Evolutionary conservation across 2,329 filamentous ascomycete genomes (phyloP).

Genomic region (Apiospora pterosperma): DNA sequence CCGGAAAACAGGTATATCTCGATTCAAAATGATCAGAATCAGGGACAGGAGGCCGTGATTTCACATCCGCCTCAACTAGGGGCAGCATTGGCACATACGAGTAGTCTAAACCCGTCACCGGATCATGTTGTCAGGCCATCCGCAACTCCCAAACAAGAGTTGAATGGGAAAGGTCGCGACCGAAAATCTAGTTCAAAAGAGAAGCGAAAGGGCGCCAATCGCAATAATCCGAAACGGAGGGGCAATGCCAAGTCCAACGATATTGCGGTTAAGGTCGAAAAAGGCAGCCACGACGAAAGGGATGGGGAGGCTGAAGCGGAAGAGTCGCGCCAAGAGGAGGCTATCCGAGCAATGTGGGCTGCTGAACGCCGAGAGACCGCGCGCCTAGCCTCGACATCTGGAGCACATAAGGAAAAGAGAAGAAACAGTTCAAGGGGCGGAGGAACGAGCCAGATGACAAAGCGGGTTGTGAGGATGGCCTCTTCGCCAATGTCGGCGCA

Average conservation of each 20-base stretch:
- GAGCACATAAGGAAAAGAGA: conserved; percentile 4
- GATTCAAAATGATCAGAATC: background rate
- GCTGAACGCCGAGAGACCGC: conserved; percentile 23
- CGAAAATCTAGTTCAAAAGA: background rate
- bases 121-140: background rate
- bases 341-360: conserved; percentile 30
- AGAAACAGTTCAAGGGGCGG: conserved; percentile 4
- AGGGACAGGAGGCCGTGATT: background rate
- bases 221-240: conserved; percentile 7
- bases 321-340: conserved; percentile 24
- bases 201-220: conserved; percentile 6
- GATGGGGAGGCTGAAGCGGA: conserved; percentile 23
- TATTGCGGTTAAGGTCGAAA: background rate
- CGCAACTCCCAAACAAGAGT: background rate
- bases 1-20: background rate
- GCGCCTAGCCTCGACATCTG: conserved; percentile 22
- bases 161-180: background rate
- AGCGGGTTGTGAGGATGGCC: background rate
- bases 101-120: background rate
- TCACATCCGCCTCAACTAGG: background rate
- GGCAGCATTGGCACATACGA: no score
- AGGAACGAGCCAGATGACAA: background rate
- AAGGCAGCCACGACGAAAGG: conserved; percentile 12
- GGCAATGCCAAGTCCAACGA: background rate
- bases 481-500: background rate